A percentile compares a stretch with the other conserved stretches of the same genome.
These are phyloP conservation scores for Sisymbrium altissimum DNA, from an alignment of 345 rosid genomes.

Conservation along the genomic window DNA sequence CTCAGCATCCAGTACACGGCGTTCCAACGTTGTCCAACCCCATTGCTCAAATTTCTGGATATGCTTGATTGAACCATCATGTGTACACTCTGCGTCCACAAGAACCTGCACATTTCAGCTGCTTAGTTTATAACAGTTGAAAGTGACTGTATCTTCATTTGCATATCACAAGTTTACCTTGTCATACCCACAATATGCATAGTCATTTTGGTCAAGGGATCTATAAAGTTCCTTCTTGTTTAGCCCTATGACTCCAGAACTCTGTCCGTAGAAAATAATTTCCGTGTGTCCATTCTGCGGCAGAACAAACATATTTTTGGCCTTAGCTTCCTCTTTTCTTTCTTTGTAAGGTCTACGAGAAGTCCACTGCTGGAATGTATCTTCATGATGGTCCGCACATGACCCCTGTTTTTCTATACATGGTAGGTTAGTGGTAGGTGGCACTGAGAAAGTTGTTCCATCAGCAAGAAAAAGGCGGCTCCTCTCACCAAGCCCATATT, in stretches of 20 bases:
- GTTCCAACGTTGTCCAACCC: conserved; percentile 92
- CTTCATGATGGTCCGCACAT: conserved; percentile 37
- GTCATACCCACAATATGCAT: conserved; percentile 57
- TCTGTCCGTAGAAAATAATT: conserved; percentile 66
- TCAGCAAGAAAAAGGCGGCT: conserved; percentile 86
- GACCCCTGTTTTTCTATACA: no score
- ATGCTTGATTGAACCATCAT: conserved; percentile 89
- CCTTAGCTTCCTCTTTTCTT: conserved; percentile 64
- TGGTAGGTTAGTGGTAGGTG: conserved; percentile 40
- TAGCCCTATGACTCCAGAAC: conserved; percentile 74
- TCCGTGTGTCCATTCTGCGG: conserved; percentile 50
- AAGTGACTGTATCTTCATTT: neutral
- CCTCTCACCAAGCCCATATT: conserved; percentile 64
- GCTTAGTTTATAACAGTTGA: neutral
- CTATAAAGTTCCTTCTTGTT: conserved; percentile 50
- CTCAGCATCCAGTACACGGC: conserved; percentile 79
- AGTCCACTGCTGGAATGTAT: conserved; percentile 64
- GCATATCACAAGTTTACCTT: conserved; percentile 46
- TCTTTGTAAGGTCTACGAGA: conserved; percentile 84
- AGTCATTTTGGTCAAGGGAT: conserved; percentile 33
- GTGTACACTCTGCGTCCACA: conserved; percentile 99
- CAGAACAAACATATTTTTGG: conserved; percentile 36
- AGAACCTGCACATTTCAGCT: conserved; percentile 56
- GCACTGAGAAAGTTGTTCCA: conserved; percentile 67
- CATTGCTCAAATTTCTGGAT: conserved; percentile 91